Conservation (phyloP, 176 grass and related monocot genomes). For the Oryza glaberrima region DNA sequence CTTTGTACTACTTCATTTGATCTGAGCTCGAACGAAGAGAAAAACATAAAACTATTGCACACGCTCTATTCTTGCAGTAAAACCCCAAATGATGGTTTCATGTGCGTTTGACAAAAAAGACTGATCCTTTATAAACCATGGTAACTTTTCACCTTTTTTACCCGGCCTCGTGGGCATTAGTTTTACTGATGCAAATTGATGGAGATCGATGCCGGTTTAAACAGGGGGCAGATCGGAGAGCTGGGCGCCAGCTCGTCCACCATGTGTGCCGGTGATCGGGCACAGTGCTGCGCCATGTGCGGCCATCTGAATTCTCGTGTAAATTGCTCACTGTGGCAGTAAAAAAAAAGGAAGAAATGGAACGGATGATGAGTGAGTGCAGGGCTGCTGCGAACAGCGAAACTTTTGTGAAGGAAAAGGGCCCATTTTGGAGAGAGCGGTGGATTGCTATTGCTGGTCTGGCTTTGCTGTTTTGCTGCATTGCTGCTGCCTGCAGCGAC, state of each 20-base stretch:
- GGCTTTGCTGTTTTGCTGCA: too few relatives aligned
- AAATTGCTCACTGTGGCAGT: neutral
- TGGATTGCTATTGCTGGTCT: neutral
- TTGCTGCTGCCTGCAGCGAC: neutral
- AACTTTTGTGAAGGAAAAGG: neutral
- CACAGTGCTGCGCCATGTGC: conserved; percentile 48
- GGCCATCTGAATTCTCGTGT: conserved; percentile 1
- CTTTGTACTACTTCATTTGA: neutral
- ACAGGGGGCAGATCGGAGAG: conserved; percentile 1
- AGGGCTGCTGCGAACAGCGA: neutral
- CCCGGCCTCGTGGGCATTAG: too few relatives aligned
- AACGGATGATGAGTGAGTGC: too few relatives aligned
- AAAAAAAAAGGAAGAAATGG: neutral
- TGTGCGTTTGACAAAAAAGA: neutral
- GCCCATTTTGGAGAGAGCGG: neutral
- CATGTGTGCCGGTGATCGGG: conserved; percentile 48
- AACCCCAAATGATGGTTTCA: neutral
- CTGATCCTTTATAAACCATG: neutral
- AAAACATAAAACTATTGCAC: neutral
- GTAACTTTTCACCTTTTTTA: neutral
- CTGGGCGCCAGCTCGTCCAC: conserved; percentile 7
- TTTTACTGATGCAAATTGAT: conserved; percentile 33
- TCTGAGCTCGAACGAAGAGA: neutral
- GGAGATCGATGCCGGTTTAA: conserved; percentile 30
- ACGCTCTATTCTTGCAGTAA: neutral